Conservation (phyloP, 1,284 basidiomycete species). For the Pascua sp. region DNA sequence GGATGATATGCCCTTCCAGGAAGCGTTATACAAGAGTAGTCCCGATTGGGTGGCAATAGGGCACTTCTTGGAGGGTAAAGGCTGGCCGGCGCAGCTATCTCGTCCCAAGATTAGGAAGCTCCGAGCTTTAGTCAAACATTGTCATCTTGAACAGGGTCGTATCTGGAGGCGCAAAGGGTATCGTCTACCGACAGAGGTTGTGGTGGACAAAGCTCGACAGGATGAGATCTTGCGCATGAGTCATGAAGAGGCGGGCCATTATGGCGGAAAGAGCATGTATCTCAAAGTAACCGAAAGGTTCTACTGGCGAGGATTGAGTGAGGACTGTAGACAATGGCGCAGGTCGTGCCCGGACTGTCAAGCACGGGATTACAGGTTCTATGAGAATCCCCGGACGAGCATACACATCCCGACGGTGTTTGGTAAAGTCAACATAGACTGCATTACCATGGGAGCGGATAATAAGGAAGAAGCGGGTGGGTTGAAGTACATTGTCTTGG, state of each 20-base stretch:
- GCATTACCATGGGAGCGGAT: constrained; percentile 2
- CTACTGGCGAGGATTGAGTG: background rate
- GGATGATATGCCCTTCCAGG: background rate
- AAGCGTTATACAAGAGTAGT: background rate
- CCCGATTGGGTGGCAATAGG: background rate
- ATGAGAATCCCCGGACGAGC: background rate
- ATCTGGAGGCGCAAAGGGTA: background rate
- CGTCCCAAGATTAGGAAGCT: background rate
- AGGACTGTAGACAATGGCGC: background rate
- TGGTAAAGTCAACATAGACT: constrained; percentile 2
- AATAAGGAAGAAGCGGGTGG: background rate
- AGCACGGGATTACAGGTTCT: background rate
- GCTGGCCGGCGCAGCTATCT: background rate
- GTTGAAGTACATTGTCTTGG: background rate
- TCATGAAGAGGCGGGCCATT: background rate
- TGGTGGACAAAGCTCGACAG: too few relatives aligned
- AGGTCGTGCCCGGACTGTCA: background rate
- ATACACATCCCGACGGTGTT: constrained; percentile 1
- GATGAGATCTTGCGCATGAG: background rate
- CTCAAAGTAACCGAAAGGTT: background rate
- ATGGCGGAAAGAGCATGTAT: background rate
- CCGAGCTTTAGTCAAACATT: background rate
- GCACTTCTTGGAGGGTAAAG: background rate
- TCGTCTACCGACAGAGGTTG: background rate
- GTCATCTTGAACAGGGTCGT: background rate